phyloP scores from a whole-genome alignment of 768 basidiomycete genomes.

The Dacryopinax primogenitus region DNA sequence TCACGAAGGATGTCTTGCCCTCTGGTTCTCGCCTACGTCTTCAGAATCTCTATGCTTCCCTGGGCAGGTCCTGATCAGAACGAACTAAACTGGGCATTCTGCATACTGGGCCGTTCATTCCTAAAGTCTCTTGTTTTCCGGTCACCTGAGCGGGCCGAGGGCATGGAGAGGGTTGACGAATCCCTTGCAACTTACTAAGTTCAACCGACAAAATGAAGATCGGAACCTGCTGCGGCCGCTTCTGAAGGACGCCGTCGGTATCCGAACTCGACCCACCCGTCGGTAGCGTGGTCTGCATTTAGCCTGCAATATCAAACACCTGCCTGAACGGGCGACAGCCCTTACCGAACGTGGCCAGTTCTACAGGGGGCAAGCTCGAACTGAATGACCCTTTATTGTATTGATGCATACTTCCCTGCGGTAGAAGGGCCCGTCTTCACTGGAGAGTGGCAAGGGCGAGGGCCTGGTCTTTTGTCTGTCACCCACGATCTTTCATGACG shows the following conservation, averaged over 20 bases:
- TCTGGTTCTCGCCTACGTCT: not conserved
- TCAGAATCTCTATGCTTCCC: not conserved
- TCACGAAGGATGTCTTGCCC: not conserved
- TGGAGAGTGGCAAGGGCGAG: too few relatives aligned
- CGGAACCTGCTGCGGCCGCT: too few relatives aligned
- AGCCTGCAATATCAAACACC: too few relatives aligned
- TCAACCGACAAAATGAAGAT: too few relatives aligned
- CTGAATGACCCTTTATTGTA: not conserved
- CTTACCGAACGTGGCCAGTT: not conserved
- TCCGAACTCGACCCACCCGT: too few relatives aligned
- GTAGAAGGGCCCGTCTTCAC: not conserved
- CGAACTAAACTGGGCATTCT: not conserved
- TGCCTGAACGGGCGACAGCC: too few relatives aligned
- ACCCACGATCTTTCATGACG: too few relatives aligned
- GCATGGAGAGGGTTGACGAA: too few relatives aligned
- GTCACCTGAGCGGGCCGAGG: constrained; percentile 6
- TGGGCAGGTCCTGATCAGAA: not conserved
- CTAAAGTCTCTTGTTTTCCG: not conserved
- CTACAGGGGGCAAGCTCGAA: not conserved
- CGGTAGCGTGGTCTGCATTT: too few relatives aligned
- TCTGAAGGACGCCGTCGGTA: too few relatives aligned
- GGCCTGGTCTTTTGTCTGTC: too few relatives aligned
- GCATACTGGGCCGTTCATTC: not conserved
- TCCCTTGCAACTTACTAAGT: too few relatives aligned
- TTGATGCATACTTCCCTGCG: not conserved